Evolutionary conservation across 805 yeast species (phyloP), one percentile per base, ranked within the genome.

Genomic region (Sugiyamaella boreocaroliniensis): DNA sequence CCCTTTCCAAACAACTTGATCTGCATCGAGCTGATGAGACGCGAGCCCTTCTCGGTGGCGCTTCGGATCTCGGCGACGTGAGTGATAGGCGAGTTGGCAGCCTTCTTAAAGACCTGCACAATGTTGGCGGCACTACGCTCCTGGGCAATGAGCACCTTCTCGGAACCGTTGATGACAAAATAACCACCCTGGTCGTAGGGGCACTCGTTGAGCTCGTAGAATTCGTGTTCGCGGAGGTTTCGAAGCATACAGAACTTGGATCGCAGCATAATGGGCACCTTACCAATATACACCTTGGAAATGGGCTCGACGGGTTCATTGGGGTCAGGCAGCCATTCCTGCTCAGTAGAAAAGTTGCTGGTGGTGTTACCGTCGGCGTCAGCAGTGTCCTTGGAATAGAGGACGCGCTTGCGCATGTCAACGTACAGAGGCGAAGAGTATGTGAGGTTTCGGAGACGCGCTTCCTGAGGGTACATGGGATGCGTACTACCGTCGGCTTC

Each of bases 401-500:
- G 81, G 18, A 93, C 93, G 60, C 86, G 80, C 71, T 93, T 93
- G 63, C 86, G 82, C 86, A 93, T 92, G 67, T 93, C 98, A 26
- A 93, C 97, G 64, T 93, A 93, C 49, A 93, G 77, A 40, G 98
- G 97, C 32, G 97, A 88, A 4, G 97, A 88, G 68, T 93, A 93
- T 0, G 99, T 93, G 72, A 93, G 77, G 68, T 93, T 93, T 73
- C 99, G 83, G 59, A 93, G 77, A 64, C 99, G 81, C 7, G 99
- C 98, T 70, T 93, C 99, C 72, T 95, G 99, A 10, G 99, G 99
- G 67, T 87, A 87, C 83, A 93, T 82, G 12, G 96, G 95, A 65
- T 89, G 92, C n/a, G 98, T 92, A n/a, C 96, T 89, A 75, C 99
- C 99, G 73, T 93, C 99, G 15, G 98, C 96, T 74, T 93, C 99